Conservation (phyloP, 2,329 filamentous ascomycete species). For the Talaromyces atroroseus region DNA sequence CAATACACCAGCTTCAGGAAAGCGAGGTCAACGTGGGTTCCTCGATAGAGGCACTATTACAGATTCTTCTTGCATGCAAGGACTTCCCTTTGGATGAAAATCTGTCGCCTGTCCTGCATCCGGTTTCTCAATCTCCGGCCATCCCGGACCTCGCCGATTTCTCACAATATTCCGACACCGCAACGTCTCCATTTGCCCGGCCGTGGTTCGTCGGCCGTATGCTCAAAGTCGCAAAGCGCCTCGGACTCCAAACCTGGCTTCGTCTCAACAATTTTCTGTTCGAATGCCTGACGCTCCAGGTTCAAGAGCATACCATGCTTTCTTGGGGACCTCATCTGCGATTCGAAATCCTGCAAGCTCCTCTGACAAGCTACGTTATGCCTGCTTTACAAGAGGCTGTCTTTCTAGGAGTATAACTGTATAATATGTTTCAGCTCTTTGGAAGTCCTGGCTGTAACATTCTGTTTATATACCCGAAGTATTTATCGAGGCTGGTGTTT, state of each 20-base stretch:
- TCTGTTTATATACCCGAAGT: not conserved
- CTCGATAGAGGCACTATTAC: constrained; percentile 36
- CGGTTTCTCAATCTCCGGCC: not conserved
- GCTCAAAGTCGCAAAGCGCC: constrained; percentile 35
- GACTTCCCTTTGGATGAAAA: constrained; percentile 20
- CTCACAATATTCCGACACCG: constrained; percentile 23
- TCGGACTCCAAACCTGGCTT: constrained; percentile 30
- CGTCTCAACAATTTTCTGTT: constrained; percentile 32
- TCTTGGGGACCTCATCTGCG: constrained; percentile 30
- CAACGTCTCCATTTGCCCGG: constrained; percentile 24
- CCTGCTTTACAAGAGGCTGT: constrained; percentile 11
- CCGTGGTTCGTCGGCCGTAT: constrained; percentile 38
- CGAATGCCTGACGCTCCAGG: constrained; percentile 30
- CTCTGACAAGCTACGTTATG: constrained; percentile 32
- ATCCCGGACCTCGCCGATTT: constrained; percentile 20
- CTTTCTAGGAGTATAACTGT: constrained; percentile 1
- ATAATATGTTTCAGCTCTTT: not conserved
- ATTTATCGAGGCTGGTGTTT: not conserved
- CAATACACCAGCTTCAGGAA: constrained; percentile 27
- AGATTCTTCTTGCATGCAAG: constrained; percentile 34
- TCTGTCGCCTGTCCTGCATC: not conserved
- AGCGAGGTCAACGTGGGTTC: constrained; percentile 33
- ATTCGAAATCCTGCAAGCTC: constrained; percentile 32
- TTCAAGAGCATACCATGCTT: constrained; percentile 18
- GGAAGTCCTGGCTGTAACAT: not conserved